Percentiles rank a stretch among this genome's conserved stretches.
Evolutionary conservation across 2,329 filamentous ascomycete genomes (phyloP).

Genomic region (Xylaria sp.): DNA sequence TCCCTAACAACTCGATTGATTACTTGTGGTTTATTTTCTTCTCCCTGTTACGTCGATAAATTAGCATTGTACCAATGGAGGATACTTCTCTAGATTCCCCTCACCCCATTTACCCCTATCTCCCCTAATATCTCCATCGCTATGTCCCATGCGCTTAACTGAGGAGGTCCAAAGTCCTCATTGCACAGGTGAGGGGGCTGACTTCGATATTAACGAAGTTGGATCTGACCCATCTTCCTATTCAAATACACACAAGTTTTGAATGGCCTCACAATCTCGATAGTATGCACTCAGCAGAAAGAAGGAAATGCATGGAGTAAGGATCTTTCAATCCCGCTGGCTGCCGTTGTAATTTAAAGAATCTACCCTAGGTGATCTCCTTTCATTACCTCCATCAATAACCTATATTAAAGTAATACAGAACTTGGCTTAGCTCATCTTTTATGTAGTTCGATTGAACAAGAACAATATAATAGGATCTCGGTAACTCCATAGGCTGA

Average conservation of each 20-base stretch:
- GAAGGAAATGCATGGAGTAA: background rate
- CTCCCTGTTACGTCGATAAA: too few relatives aligned
- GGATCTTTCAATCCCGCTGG: background rate
- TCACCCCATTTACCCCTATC: too few relatives aligned
- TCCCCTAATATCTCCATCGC: too few relatives aligned
- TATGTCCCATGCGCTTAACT: too few relatives aligned
- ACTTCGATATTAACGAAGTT: too few relatives aligned
- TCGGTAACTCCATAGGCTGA: conserved; percentile 26
- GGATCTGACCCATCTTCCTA: background rate
- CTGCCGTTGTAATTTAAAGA: background rate
- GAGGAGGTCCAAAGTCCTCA: too few relatives aligned
- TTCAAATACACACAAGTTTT: too few relatives aligned
- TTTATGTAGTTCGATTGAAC: conserved; percentile 16
- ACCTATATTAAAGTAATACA: conserved; percentile 17
- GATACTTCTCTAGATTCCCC: background rate
- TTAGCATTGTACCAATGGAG: too few relatives aligned
- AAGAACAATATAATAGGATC: conserved; percentile 10
- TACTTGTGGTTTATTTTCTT: too few relatives aligned
- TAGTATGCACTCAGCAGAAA: too few relatives aligned
- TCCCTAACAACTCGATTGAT: too few relatives aligned
- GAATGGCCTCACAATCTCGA: background rate
- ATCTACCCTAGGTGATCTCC: conserved; percentile 1
- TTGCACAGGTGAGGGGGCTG: too few relatives aligned
- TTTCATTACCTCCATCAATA: conserved; percentile 15
- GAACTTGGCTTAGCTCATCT: conserved; percentile 9